A percentile compares a stretch with the other conserved stretches of the same genome.
These are phyloP conservation scores for Asterella californica DNA, from an alignment of 225 moss, liverwort and hornwort genomes.

Conservation along the genomic window DNA sequence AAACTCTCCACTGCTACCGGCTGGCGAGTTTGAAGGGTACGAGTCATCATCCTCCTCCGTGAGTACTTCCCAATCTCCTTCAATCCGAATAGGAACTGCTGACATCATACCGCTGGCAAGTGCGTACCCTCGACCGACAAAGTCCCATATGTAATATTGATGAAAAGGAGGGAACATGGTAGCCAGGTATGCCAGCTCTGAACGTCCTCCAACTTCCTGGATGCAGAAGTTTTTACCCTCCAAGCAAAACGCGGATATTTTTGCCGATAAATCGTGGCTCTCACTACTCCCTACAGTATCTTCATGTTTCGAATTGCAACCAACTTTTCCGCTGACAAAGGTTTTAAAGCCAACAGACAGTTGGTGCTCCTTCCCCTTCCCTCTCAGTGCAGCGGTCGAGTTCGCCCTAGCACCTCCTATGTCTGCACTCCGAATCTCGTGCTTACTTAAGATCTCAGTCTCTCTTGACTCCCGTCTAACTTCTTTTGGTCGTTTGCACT, in stretches of 20 bases:
- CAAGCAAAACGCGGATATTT: too few relatives aligned
- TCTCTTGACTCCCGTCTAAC: neutral
- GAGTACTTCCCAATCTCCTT: neutral
- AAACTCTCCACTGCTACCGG: neutral
- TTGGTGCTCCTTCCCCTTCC: neutral
- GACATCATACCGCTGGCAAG: neutral
- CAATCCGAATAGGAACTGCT: neutral
- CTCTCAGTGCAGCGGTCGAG: neutral
- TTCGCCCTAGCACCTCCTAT: neutral
- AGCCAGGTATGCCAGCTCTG: slow-evolving; percentile 8
- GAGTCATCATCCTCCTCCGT: neutral
- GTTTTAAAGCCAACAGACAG: neutral
- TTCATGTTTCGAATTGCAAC: neutral
- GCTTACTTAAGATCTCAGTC: neutral
- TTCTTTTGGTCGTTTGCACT: neutral
- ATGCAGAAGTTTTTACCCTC: neutral
- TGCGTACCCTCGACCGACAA: neutral
- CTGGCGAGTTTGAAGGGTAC: neutral
- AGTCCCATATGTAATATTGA: neutral
- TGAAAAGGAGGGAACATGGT: neutral
- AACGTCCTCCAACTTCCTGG: neutral
- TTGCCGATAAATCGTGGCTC: neutral
- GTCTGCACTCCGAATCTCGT: neutral
- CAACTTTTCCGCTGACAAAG: neutral
- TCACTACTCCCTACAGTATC: neutral